Conservation (phyloP, 2,329 filamentous ascomycete genomes). For the Chlorencoelia australis region DNA sequence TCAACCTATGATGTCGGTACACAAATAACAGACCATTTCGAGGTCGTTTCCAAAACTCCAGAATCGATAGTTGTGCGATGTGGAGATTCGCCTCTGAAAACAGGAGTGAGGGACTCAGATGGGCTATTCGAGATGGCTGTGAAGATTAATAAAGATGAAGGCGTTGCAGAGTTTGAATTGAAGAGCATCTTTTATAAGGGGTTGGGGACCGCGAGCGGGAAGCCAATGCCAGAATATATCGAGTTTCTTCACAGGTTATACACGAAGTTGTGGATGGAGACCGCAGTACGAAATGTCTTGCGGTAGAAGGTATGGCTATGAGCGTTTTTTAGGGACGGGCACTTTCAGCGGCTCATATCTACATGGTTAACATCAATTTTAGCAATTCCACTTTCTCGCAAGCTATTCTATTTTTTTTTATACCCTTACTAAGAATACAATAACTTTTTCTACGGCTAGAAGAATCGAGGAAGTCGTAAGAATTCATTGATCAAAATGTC, state of each 20-base stretch:
- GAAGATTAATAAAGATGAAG: slow-evolving; percentile 49
- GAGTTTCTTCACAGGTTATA: slow-evolving; percentile 45
- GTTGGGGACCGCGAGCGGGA: slow-evolving; percentile 30
- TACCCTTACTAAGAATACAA: too few species aligned
- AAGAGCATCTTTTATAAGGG: slow-evolving; percentile 55
- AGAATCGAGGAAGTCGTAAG: too few species aligned
- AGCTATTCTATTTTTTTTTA: too few species aligned
- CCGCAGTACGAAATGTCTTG: slow-evolving; percentile 27
- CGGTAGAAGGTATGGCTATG: slow-evolving; percentile 5
- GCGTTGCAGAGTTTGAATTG: slow-evolving; percentile 51
- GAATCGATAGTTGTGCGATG: slow-evolving; percentile 52
- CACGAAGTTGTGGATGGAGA: slow-evolving; percentile 47
- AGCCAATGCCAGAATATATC: slow-evolving; percentile 36
- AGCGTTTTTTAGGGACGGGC: not conserved
- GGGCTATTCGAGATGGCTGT: slow-evolving; percentile 58
- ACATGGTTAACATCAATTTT: not conserved
- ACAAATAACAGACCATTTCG: slow-evolving; percentile 59
- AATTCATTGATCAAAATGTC: too few species aligned
- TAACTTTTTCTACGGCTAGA: too few species aligned
- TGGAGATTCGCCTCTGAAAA: slow-evolving; percentile 52
- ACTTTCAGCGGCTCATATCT: not conserved
- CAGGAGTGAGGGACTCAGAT: slow-evolving; percentile 46
- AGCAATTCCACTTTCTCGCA: not conserved
- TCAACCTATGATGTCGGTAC: slow-evolving; percentile 53
- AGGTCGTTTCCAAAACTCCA: slow-evolving; percentile 55